These are phyloP conservation scores for Lenwebbia sp. DNA, from an alignment of 345 rosid species.

Conservation along the genomic window DNA sequence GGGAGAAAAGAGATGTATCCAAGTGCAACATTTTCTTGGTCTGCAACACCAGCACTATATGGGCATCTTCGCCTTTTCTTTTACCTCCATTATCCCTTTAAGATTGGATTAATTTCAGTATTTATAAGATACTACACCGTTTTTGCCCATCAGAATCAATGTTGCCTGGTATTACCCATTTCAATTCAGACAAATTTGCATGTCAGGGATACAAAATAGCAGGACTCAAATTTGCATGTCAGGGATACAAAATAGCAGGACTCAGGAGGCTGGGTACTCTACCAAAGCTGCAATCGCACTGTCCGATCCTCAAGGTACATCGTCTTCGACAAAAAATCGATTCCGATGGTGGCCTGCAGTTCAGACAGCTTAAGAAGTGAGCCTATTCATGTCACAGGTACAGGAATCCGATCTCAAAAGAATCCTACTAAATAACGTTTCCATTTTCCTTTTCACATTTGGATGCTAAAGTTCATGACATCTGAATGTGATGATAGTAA, in stretches of 20 bases:
- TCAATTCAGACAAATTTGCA: neutral
- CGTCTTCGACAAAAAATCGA: constrained; percentile 86
- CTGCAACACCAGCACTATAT: neutral
- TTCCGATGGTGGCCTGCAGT: constrained; percentile 84
- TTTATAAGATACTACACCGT: neutral
- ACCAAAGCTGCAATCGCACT: constrained; percentile 93
- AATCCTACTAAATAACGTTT: neutral
- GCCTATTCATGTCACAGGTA: neutral
- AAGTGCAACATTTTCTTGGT: neutral
- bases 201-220: neutral
- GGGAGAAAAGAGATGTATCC: neutral
- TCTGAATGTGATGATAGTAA: neutral
- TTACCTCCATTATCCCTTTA: neutral
- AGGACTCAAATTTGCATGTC: neutral
- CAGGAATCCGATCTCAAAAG: neutral
- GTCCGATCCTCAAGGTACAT: constrained; percentile 95
- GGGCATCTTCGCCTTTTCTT: neutral
- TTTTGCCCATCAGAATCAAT: neutral
- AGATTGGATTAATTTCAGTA: neutral
- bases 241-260: neutral
- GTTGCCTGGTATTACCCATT: neutral
- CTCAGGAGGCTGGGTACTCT: neutral
- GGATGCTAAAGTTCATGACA: neutral
- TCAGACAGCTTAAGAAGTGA: neutral
- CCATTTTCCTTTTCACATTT: neutral